Conservation (phyloP, 148 eudicot genomes). For the Heliamphora exappendiculata region DNA sequence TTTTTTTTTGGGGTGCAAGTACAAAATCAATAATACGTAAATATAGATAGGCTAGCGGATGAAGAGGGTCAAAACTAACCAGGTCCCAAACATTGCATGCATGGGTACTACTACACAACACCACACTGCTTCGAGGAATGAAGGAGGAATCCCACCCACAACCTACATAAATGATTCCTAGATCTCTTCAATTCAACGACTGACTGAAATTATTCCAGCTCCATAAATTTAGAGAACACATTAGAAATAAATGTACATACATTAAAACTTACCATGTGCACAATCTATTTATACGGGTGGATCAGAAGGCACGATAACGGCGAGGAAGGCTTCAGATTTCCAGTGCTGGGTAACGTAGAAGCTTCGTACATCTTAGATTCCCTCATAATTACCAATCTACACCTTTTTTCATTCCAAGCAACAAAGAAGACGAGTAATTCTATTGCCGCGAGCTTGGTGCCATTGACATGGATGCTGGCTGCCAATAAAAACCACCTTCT, state of each 20-base stretch:
- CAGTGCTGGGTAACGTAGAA: neutral
- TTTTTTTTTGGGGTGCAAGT: no score
- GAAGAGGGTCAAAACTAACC: neutral
- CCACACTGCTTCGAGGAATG: neutral
- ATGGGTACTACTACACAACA: neutral
- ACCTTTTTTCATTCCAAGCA: neutral
- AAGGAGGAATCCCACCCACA: no score
- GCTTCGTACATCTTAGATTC: neutral
- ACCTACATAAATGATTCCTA: neutral
- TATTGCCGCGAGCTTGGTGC: conserved; percentile 44
- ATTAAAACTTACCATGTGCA: conserved; percentile 25
- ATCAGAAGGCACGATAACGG: conserved; percentile 16
- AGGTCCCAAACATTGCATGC: neutral
- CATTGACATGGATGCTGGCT: conserved; percentile 54
- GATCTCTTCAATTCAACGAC: neutral
- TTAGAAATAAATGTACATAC: conserved; percentile 16
- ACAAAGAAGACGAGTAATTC: neutral
- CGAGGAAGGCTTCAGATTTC: conserved; percentile 2
- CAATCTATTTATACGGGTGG: conserved; percentile 8
- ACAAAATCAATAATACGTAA: no score
- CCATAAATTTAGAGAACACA: conserved; percentile 7
- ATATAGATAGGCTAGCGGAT: no score
- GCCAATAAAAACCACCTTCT: conserved; percentile 59
- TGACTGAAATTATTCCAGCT: conserved; percentile 8
- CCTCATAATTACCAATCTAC: neutral